These are phyloP conservation scores for Rhodofomes roseus DNA, from an alignment of 1,284 basidiomycete species.

Conservation along the genomic window DNA sequence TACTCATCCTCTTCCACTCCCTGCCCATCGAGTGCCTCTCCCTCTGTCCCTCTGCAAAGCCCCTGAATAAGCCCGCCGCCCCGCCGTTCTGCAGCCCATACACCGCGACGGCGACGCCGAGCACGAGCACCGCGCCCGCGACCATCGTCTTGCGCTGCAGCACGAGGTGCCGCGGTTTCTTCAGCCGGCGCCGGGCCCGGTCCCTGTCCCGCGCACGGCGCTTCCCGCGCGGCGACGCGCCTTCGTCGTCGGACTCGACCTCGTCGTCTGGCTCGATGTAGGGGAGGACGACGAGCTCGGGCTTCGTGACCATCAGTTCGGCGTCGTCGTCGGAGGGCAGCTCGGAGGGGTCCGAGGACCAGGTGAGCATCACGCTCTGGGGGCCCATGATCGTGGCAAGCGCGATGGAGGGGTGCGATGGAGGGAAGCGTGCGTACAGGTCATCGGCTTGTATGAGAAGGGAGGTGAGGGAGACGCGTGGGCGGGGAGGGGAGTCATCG, in stretches of 20 bases:
- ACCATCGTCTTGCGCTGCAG: constrained; percentile 47
- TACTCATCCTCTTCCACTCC: constrained; percentile 33
- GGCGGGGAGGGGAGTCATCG: constrained; percentile 14
- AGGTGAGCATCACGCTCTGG: constrained; percentile 56
- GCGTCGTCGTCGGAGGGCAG: constrained; percentile 53
- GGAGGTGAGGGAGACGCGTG: constrained; percentile 34
- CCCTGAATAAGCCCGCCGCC: constrained; percentile 12
- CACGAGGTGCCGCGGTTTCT: constrained; percentile 24
- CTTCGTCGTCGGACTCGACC: constrained; percentile 23
- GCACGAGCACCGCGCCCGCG: constrained; percentile 58
- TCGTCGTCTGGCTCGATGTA: constrained; percentile 34
- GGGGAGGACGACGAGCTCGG: constrained; percentile 50
- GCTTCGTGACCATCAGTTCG: constrained; percentile 55
- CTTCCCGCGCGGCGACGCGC: neutral
- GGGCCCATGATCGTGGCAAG: constrained; percentile 70
- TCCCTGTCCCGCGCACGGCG: constrained; percentile 22
- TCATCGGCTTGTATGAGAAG: constrained; percentile 43
- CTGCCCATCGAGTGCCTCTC: constrained; percentile 17
- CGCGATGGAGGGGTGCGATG: constrained; percentile 40
- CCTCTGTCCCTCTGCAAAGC: constrained; percentile 7
- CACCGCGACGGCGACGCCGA: constrained; percentile 65
- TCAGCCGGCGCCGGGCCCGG: constrained; percentile 19
- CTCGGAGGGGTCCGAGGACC: constrained; percentile 41
- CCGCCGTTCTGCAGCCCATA: constrained; percentile 40
- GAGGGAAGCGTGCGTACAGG: constrained; percentile 41